Evolutionary conservation across 768 basidiomycete species (phyloP).

Genomic region (Leccinum uliginosum): DNA sequence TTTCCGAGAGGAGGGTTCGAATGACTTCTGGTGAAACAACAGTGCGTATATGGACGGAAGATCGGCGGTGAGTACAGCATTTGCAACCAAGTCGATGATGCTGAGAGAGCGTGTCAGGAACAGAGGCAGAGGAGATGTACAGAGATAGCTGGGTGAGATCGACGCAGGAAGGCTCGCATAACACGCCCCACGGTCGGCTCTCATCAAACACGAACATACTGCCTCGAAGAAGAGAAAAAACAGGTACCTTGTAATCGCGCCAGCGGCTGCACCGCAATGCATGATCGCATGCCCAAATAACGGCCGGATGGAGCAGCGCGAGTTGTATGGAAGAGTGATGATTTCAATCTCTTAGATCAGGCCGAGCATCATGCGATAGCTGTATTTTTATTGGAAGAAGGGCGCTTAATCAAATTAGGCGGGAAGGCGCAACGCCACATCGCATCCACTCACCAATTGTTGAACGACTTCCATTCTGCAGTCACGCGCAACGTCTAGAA

Average conservation of each 20-base stretch:
- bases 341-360: conserved; percentile 69
- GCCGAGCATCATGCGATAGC: conserved; percentile 65
- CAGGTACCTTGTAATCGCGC: conserved; percentile 53
- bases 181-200: not conserved
- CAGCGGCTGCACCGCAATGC: conserved; percentile 58
- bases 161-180: conserved; percentile 19
- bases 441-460: conserved; percentile 57
- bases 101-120: conserved; percentile 37
- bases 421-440: not conserved
- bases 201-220: not conserved
- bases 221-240: conserved; percentile 7
- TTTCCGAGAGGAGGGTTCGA: conserved; percentile 40
- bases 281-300: conserved; percentile 68
- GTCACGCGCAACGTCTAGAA: conserved; percentile 71
- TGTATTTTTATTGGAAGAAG: conserved; percentile 1
- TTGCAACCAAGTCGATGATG: conserved; percentile 50
- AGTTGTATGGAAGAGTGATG: conserved; percentile 71
- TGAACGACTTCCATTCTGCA: conserved; percentile 63
- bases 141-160: conserved; percentile 25
- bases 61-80: conserved; percentile 48
- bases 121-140: conserved; percentile 31
- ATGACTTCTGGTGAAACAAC: conserved; percentile 43
- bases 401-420: conserved; percentile 1
- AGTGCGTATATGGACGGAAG: conserved; percentile 48
- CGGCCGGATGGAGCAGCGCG: conserved; percentile 53